Conservation (phyloP, 2,329 filamentous ascomycete species). For the Cytospora mali region DNA sequence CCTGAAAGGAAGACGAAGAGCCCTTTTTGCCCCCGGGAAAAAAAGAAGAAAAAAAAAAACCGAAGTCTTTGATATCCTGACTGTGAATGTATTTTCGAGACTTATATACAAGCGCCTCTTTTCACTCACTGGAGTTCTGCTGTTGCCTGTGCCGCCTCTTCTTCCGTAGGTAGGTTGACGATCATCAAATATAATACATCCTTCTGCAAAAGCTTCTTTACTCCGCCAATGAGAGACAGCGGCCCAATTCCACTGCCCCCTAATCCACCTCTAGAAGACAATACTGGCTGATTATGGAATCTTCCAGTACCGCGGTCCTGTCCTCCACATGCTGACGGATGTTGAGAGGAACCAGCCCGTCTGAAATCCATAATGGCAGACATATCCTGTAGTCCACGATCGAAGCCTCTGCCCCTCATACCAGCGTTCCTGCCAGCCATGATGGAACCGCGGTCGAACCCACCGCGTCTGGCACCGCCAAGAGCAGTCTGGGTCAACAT, state of each 20-base stretch:
- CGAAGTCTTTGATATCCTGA: not conserved
- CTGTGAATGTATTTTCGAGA: not conserved
- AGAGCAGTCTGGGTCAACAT: not conserved
- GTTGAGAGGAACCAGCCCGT: not conserved
- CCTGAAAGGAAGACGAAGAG: not conserved
- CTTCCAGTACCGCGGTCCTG: not conserved
- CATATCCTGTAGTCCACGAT: not conserved
- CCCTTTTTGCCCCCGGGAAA: not conserved
- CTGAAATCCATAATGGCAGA: not conserved
- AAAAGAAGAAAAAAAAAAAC: not conserved
- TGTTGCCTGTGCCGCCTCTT: constrained; percentile 15
- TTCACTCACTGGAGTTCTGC: not conserved
- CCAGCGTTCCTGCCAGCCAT: not conserved
- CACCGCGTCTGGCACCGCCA: not conserved
- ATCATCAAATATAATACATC: constrained; percentile 29
- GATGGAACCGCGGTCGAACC: constrained; percentile 5
- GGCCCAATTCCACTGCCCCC: constrained; percentile 4
- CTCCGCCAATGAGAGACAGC: constrained; percentile 18
- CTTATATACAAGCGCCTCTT: not conserved
- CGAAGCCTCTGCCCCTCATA: not conserved
- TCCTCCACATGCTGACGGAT: not conserved
- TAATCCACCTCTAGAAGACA: not conserved
- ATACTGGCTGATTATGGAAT: not conserved
- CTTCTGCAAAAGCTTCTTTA: constrained; percentile 27
- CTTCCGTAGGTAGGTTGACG: constrained; percentile 21